Evolutionary conservation across 495 filamentous ascomycete species (phyloP).

Genomic region (Penicillium verhagenii): DNA sequence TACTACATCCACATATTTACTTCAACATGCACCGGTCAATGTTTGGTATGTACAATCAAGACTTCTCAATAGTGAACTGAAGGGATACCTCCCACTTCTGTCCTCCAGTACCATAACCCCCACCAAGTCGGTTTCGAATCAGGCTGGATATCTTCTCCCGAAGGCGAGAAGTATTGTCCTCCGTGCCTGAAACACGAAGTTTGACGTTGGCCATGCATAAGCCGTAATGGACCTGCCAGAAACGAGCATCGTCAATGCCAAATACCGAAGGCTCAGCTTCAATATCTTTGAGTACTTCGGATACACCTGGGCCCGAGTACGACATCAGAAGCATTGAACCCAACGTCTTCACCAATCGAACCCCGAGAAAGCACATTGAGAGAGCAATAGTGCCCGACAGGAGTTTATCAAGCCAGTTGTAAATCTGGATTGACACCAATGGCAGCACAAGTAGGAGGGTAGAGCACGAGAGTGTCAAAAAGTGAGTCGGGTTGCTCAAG

Average conservation of each 20-base stretch:
- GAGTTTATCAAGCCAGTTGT: constrained; percentile 76
- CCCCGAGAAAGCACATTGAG: constrained; percentile 83
- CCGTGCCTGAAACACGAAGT: constrained; percentile 64
- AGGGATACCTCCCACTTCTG: constrained; percentile 82
- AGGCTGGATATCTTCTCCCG: constrained; percentile 72
- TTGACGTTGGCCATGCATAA: constrained; percentile 94
- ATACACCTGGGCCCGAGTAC: constrained; percentile 66
- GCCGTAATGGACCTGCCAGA: constrained; percentile 99
- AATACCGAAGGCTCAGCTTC: constrained; percentile 73
- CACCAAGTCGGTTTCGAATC: constrained; percentile 82
- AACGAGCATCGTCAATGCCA: constrained; percentile 80
- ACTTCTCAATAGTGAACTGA: constrained; percentile 44
- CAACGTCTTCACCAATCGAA: constrained; percentile 76
- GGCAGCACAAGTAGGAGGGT: constrained; percentile 79
- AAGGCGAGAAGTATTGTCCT: constrained; percentile 64
- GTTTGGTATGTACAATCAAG: constrained; percentile 17
- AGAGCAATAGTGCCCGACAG: constrained; percentile 77
- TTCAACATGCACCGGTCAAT: background rate
- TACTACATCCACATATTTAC: constrained; percentile 1
- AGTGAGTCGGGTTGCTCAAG: constrained; percentile 88
- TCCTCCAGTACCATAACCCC: constrained; percentile 79
- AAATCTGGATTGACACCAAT: constrained; percentile 70
- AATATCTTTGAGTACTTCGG: constrained; percentile 79
- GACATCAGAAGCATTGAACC: constrained; percentile 95
- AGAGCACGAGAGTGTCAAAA: constrained; percentile 85